Base-by-base conservation (phyloP, 805 yeast species). In the Scheffersomyces amazonensis region DNA sequence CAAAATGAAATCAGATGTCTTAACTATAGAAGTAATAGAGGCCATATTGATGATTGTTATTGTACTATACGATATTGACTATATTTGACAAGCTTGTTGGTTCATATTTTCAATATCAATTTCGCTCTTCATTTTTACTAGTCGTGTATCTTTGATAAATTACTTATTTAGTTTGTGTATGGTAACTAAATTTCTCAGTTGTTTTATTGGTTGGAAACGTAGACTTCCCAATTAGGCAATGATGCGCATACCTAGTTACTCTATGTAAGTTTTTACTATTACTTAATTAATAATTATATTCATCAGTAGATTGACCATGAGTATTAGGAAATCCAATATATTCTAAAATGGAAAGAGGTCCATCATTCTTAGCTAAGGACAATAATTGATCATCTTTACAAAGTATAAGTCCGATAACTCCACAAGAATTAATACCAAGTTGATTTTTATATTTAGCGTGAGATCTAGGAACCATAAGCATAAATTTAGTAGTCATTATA, bases 401-500 rank as follows among this genome's bases (percentile, higher is more conserved):
- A 40, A 86, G 71, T 35, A 90, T 56, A 46, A 91, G 60, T 1
- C 98, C 97, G 44, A 86, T 69, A 42, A 76, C 78, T 0, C 95
- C 97, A 32, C 88, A 75, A 0, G 96, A 73, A 55, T 91, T 91
- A 48, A 89, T 73, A 41, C 91, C 84, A 21, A 81, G 61, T 16
- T 41, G 47, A 7, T 66, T 67, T 31, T 73, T 70, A 51, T 71
- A 80, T 35, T 63, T 66, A 1, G 83, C 81, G 13, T 56, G 52
- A 2, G 83, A 67, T 52, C 97, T 76, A 13, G 99, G 98, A n/a
- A 89, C 82, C 16, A 86, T 59, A 77, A 89, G 77, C 64, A 91
- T 77, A 87, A 93, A 91, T 37, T 79, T 75, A 34, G 80, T 79
- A 34, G 95, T 88, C 74, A 91, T 78, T 31, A 88, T 64, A 24